These are phyloP conservation scores for Fragaria vesca DNA, from an alignment of 306 rosid species.

Conservation along the genomic window DNA sequence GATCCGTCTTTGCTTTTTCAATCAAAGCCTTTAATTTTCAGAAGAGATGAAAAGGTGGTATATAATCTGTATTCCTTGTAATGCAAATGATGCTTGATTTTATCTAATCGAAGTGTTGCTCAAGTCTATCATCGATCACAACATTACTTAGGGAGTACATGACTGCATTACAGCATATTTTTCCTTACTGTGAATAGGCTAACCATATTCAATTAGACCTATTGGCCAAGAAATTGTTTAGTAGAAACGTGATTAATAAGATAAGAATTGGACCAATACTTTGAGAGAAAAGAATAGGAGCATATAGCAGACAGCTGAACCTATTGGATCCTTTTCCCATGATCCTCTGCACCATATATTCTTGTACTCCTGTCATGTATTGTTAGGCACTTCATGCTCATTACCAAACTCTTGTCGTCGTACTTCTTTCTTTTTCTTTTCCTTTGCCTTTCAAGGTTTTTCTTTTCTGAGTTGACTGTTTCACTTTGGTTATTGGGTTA, in stretches of 20 bases:
- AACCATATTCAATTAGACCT: not conserved
- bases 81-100: not conserved
- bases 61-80: not conserved
- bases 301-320: not conserved
- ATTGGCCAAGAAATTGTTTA: not conserved
- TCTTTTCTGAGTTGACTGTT: too few species aligned
- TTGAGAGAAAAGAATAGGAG: not conserved
- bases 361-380: not conserved
- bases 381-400: not conserved
- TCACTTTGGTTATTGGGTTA: too few species aligned
- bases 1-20: constrained; percentile 56
- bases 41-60: constrained; percentile 47
- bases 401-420: not conserved
- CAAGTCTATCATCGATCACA: not conserved
- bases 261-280: not conserved
- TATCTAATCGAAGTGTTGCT: not conserved
- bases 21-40: constrained; percentile 73
- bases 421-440: not conserved
- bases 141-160: not conserved
- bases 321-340: not conserved
- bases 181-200: not conserved
- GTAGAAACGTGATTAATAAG: not conserved
- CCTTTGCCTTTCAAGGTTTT: too few species aligned
- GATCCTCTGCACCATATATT: not conserved
- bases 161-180: not conserved